phyloP scores from a whole-genome alignment of 2,329 filamentous ascomycete genomes.

The Fusarium mangiferae region DNA sequence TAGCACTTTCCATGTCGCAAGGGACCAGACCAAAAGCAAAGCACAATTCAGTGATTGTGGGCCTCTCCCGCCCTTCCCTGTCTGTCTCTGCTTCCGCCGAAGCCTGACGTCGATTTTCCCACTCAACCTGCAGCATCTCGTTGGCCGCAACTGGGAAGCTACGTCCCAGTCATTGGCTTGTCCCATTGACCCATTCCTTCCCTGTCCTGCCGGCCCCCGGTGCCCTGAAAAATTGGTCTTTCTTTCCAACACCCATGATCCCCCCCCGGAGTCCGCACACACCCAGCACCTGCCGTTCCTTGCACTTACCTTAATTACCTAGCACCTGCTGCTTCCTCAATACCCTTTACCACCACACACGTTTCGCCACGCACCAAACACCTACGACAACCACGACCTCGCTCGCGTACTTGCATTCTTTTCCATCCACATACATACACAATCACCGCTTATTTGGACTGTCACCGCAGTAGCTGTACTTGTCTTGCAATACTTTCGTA shows the following conservation, averaged over 20 bases:
- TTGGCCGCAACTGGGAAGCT: slow-evolving; percentile 13
- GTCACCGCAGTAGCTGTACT: slow-evolving; percentile 29
- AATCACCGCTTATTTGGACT: slow-evolving; percentile 37
- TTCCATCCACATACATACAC: slow-evolving; percentile 26
- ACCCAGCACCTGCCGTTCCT: slow-evolving; percentile 30
- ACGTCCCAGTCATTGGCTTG: slow-evolving; percentile 22
- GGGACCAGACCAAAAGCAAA: slow-evolving; percentile 29
- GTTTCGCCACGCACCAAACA: slow-evolving; percentile 43
- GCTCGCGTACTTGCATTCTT: slow-evolving; percentile 41
- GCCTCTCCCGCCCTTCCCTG: slow-evolving; percentile 32
- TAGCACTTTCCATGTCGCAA: slow-evolving; percentile 17
- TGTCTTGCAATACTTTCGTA: slow-evolving; percentile 4
- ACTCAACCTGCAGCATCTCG: slow-evolving; percentile 35
- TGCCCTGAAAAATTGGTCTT: slow-evolving; percentile 43
- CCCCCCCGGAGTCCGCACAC: slow-evolving; percentile 35
- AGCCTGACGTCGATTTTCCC: slow-evolving; percentile 37
- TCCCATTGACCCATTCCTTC: slow-evolving; percentile 33
- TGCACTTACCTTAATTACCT: slow-evolving; percentile 42
- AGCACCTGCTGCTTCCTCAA: slow-evolving; percentile 38
- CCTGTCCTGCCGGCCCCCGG: slow-evolving; percentile 30
- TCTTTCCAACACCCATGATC: slow-evolving; percentile 17
- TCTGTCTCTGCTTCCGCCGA: slow-evolving; percentile 16
- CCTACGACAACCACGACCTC: slow-evolving; percentile 34
- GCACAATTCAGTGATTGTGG: slow-evolving; percentile 34
- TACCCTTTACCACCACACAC: slow-evolving; percentile 40